These are phyloP conservation scores for Syncephalis fuscata DNA, from an alignment of 371 early-diverging fungal species.

Conservation along the genomic window DNA sequence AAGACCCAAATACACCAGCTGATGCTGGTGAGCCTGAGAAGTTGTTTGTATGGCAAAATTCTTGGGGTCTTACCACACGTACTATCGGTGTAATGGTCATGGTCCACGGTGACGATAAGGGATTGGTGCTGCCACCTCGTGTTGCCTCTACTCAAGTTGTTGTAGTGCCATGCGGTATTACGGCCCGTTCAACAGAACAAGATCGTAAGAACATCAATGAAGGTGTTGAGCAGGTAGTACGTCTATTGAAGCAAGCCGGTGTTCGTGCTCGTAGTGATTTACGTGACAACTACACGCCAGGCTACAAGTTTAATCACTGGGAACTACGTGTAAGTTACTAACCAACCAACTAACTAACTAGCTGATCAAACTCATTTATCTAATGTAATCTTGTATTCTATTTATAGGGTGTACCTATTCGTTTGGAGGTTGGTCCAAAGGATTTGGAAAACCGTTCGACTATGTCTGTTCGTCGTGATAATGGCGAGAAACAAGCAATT, in stretches of 20 bases:
- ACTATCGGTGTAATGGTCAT: slow-evolving; percentile 99
- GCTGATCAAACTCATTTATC: neutral
- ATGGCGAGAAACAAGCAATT: slow-evolving; percentile 47
- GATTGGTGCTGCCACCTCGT: slow-evolving; percentile 95
- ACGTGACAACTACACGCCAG: slow-evolving; percentile 88
- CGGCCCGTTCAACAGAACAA: slow-evolving; percentile 63
- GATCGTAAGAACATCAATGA: slow-evolving; percentile 44
- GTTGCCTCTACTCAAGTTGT: slow-evolving; percentile 90
- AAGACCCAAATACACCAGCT: slow-evolving; percentile 38
- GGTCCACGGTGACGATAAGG: slow-evolving; percentile 99
- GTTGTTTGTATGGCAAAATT: slow-evolving; percentile 96
- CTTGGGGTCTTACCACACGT: slow-evolving; percentile 99
- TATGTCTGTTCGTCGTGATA: slow-evolving; percentile 80
- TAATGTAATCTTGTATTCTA: neutral
- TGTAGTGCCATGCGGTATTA: slow-evolving; percentile 94
- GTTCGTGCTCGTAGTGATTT: slow-evolving; percentile 83
- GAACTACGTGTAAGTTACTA: slow-evolving; percentile 70
- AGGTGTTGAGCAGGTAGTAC: slow-evolving; percentile 48
- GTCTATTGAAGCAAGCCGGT: slow-evolving; percentile 58
- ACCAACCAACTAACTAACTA: too few species aligned
- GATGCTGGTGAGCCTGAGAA: slow-evolving; percentile 33
- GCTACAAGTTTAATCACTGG: slow-evolving; percentile 99
- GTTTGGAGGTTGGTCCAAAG: slow-evolving; percentile 97
- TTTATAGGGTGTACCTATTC: slow-evolving; percentile 89
- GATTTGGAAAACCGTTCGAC: slow-evolving; percentile 80